These are phyloP conservation scores for Solanum gracilifrons DNA, from an alignment of 257 asterid genomes.

Conservation along the genomic window DNA sequence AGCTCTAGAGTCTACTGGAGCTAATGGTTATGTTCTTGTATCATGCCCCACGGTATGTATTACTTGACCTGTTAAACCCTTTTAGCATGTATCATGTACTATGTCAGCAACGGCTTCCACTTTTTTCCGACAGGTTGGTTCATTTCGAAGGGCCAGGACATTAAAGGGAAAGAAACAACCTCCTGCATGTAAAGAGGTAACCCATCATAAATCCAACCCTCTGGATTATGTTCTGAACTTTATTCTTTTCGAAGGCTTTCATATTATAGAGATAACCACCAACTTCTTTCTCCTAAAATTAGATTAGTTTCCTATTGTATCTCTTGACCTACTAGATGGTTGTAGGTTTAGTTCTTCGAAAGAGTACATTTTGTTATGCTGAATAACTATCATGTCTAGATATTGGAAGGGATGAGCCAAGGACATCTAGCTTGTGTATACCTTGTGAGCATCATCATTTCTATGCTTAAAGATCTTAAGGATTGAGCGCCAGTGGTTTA, in stretches of 20 bases:
- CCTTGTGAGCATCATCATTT: neutral
- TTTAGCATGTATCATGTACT: neutral
- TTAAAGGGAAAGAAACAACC: conserved; percentile 55
- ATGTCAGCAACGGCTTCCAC: neutral
- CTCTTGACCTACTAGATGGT: neutral
- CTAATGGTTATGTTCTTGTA: conserved; percentile 48
- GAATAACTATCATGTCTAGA: neutral
- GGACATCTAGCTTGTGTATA: neutral
- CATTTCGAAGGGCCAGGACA: conserved; percentile 53
- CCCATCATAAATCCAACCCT: neutral
- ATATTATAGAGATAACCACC: neutral
- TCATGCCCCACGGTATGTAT: conserved; percentile 56
- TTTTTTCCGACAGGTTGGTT: conserved; percentile 50
- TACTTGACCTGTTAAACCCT: neutral
- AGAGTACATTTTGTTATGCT: neutral
- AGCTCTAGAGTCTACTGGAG: conserved; percentile 56
- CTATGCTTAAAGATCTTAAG: neutral
- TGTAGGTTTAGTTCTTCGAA: neutral
- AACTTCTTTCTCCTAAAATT: neutral
- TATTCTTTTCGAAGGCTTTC: neutral
- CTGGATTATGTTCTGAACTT: neutral
- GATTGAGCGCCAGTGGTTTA: neutral
- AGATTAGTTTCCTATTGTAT: neutral
- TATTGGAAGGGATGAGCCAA: neutral
- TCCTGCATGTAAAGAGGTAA: conserved; percentile 73